These are phyloP conservation scores for Leishmania martiniquensis DNA, from an alignment of 208 protist species.

Conservation along the genomic window DNA sequence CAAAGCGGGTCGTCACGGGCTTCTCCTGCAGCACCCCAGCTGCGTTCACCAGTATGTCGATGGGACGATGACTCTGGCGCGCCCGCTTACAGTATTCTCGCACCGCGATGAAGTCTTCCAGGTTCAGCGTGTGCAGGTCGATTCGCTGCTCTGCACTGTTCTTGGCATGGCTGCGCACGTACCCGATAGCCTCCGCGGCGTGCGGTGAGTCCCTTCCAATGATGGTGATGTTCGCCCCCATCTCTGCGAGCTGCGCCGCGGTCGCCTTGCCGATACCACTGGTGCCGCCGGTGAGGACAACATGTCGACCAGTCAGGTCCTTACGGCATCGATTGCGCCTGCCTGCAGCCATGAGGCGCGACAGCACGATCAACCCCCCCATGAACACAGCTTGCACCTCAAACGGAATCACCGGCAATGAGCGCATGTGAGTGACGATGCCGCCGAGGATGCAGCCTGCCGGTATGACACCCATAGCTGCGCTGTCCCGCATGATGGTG, in stretches of 20 bases:
- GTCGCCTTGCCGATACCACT: slow-evolving; percentile 78
- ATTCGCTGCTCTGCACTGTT: slow-evolving; percentile 30
- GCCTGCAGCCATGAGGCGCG: slow-evolving; percentile 52
- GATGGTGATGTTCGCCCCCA: slow-evolving; percentile 75
- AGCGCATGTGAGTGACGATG: slow-evolving; percentile 35
- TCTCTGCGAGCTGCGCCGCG: slow-evolving; percentile 60
- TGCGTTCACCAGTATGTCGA: slow-evolving; percentile 82
- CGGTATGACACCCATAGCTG: slow-evolving; percentile 53
- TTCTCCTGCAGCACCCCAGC: slow-evolving; percentile 67
- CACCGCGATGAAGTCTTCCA: slow-evolving; percentile 79
- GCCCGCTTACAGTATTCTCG: slow-evolving; percentile 69
- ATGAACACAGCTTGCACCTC: slow-evolving; percentile 53
- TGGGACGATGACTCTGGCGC: slow-evolving; percentile 29
- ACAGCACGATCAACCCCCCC: slow-evolving; percentile 27
- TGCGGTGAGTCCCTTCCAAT: slow-evolving; percentile 46
- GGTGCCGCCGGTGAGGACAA: slow-evolving; percentile 75
- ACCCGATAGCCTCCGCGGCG: slow-evolving; percentile 40
- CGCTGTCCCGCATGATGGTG: slow-evolving; percentile 61
- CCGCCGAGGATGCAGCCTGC: slow-evolving; percentile 60
- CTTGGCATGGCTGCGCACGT: slow-evolving; percentile 16
- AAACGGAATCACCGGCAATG: slow-evolving; percentile 36
- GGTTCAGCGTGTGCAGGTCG: slow-evolving; percentile 58
- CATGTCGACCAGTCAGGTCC: slow-evolving; percentile 55
- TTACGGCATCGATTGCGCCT: slow-evolving; percentile 38
- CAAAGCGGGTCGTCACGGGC: slow-evolving; percentile 63